phyloP scores from a whole-genome alignment of 2,329 filamentous ascomycete species.

The Akanthomyces lecanii region DNA sequence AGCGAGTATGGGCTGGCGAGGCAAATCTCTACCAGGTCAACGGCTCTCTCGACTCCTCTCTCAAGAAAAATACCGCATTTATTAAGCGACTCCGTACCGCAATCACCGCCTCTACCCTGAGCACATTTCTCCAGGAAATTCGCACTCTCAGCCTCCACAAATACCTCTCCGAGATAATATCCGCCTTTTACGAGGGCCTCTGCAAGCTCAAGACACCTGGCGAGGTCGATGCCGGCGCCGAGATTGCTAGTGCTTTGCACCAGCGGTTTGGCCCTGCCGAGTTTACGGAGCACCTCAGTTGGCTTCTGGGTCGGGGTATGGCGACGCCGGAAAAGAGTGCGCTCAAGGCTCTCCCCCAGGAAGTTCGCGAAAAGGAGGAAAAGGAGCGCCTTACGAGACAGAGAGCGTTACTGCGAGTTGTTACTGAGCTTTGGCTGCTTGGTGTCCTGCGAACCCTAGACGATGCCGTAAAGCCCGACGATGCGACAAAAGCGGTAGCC shows the following conservation, averaged over 20 bases:
- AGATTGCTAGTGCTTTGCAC: constrained; percentile 91
- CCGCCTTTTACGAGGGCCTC: constrained; percentile 89
- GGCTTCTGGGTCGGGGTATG: constrained; percentile 86
- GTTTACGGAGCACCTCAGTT: constrained; percentile 87
- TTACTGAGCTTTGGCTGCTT: constrained; percentile 94
- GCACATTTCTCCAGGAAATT: constrained; percentile 86
- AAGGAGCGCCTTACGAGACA: constrained; percentile 88
- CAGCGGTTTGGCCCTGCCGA: constrained; percentile 88
- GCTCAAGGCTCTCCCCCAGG: constrained; percentile 72
- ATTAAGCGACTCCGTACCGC: constrained; percentile 93
- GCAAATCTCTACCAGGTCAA: constrained; percentile 78
- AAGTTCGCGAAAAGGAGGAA: constrained; percentile 90
- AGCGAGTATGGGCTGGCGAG: constrained; percentile 83
- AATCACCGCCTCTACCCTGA: constrained; percentile 71
- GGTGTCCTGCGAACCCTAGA: constrained; percentile 79
- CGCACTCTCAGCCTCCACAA: constrained; percentile 88
- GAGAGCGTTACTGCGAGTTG: constrained; percentile 78
- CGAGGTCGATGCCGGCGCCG: constrained; percentile 88
- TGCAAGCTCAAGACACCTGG: constrained; percentile 86
- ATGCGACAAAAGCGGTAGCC: constrained; percentile 56
- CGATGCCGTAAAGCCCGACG: constrained; percentile 58
- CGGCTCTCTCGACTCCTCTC: constrained; percentile 81
- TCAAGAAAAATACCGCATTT: constrained; percentile 98
- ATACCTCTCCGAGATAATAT: constrained; percentile 95
- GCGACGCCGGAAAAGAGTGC: constrained; percentile 82